These are phyloP conservation scores for Erysimum cheiri DNA, from an alignment of 441 rosid genomes.

Conservation along the genomic window DNA sequence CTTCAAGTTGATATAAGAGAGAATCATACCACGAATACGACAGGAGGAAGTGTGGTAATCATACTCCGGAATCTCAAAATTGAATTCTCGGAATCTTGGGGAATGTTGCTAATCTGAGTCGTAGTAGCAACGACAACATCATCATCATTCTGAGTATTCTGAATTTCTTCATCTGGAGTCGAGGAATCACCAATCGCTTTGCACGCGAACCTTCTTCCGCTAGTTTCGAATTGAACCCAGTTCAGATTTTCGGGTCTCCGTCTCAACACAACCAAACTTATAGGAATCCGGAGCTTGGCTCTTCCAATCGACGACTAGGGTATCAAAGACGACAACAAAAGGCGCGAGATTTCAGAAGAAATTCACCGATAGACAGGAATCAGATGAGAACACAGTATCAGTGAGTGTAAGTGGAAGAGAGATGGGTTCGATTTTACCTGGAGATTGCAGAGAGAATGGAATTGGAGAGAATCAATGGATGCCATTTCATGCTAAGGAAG, in stretches of 20 bases:
- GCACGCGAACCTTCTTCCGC: conserved; percentile 36
- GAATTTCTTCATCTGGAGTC: conserved; percentile 44
- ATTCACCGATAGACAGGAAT: neutral
- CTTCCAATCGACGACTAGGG: conserved; percentile 51
- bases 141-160: conserved; percentile 32
- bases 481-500: conserved; percentile 52
- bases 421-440: conserved; percentile 48
- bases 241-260: conserved; percentile 33
- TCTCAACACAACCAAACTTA: conserved; percentile 42
- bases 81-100: conserved; percentile 35
- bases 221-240: conserved; percentile 38
- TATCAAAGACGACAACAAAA: conserved; percentile 19
- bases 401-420: neutral
- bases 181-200: conserved; percentile 49
- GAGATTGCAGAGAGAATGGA: conserved; percentile 45
- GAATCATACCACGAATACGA: conserved; percentile 60
- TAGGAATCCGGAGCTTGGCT: conserved; percentile 44
- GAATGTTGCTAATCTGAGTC: conserved; percentile 14
- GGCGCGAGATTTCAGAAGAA: neutral
- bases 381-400: neutral
- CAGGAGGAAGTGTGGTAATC: conserved; percentile 60
- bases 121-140: conserved; percentile 17
- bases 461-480: conserved; percentile 55
- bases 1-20: neutral
- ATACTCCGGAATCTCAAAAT: conserved; percentile 50